Evolutionary conservation across 1,139 yeast species (phyloP), one percentile per base, ranked within the genome.

Genomic region (Saccharomyces hybrid): DNA sequence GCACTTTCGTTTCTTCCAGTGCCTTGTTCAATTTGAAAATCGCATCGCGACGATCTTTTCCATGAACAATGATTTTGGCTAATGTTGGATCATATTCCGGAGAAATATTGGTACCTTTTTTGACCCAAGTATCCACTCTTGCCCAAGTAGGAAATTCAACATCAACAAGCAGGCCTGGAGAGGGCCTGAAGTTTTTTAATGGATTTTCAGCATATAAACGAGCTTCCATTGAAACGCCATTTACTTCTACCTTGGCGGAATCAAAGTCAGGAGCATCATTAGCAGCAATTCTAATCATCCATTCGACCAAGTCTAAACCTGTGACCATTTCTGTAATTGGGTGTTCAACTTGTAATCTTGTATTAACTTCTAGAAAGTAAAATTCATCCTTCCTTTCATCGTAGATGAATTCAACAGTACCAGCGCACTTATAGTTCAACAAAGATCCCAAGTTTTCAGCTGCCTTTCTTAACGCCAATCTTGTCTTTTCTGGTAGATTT

Each of bases 141-240:
- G 97, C 97, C 86, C 89, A 85, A 42, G 75, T 73, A 9, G 98
- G 98, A 77, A 90, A 91, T 53, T 74, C 72, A 34, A 91, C 93
- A 62, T 89, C 91, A 8, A 90, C 83, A 59, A 93, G 76, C 72
- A 88, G 96, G 62, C 99, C 99, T 47, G 98, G 97, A 41, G 96
- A 88, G 31, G 98, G 98, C 79, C 87, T 80, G 71, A 93, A 93
- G 61, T 86, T 97, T 69, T 89, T 90, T 50, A 88, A 91, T 1
- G 99, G 98, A 73, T 93, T 91, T 72, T 93, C 99, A 46, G 98
- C 97, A 64, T 91, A 93, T 54, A 93, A 77, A 70, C 99, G 82
- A 28, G 97, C 98, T 73, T 93, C 99, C 89, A 93, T 91, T 0
- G 97, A 82, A 2, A 95, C 96, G 59, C 98, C 98, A 55, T 81